Evolutionary conservation across 345 rosid species (phyloP).

Genomic region (Lenwebbia sp.): DNA sequence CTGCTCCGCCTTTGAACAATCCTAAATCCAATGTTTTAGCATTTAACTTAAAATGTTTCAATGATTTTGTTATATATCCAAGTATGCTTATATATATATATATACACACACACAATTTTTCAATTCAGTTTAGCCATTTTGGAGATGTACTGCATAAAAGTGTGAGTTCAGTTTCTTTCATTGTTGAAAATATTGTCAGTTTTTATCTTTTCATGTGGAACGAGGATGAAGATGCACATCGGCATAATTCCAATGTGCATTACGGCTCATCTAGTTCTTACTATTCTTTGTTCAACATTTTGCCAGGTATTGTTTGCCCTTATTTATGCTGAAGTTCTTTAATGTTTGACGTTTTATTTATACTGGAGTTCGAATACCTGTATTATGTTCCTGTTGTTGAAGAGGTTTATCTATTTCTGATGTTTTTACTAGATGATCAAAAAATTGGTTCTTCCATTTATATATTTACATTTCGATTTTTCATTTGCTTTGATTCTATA

Average conservation of each 20-base stretch:
- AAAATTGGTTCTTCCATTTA: background rate
- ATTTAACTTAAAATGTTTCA: background rate
- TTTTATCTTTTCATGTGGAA: background rate
- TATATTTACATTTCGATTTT: background rate
- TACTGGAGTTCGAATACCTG: no score
- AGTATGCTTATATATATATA: background rate
- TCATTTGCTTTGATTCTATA: background rate
- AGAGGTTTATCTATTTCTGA: background rate
- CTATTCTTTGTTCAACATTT: background rate
- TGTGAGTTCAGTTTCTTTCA: background rate
- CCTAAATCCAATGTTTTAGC: background rate
- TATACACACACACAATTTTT: no score
- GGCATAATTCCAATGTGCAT: background rate
- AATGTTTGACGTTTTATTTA: no score
- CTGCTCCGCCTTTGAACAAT: background rate
- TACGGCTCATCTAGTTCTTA: background rate
- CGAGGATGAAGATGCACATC: background rate
- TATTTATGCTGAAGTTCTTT: no score
- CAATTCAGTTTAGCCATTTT: background rate
- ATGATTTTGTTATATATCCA: background rate
- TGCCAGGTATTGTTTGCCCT: background rate
- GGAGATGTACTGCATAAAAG: background rate
- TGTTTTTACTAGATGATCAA: background rate
- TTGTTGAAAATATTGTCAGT: background rate
- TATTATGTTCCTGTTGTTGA: background rate